Evolutionary conservation across 1,284 basidiomycete genomes (phyloP).

Genomic region (Pascua sp.): DNA sequence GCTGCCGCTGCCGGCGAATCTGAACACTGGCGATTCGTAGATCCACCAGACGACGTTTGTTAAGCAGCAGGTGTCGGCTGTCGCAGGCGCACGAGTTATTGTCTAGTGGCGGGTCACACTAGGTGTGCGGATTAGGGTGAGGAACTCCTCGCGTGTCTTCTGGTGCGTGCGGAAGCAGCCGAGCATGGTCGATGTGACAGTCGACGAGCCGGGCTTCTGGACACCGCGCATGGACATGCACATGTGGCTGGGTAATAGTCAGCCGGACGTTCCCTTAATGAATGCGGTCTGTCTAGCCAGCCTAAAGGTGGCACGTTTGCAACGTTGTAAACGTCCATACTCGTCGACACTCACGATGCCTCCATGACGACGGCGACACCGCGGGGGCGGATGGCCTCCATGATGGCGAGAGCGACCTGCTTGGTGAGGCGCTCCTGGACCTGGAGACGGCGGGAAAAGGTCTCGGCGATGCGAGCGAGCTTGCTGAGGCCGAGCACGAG

Average conservation of each 20-base stretch:
- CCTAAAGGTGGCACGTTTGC: too few species aligned
- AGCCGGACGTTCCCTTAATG: background rate
- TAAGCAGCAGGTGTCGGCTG: background rate
- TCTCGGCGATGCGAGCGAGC: conserved; percentile 94
- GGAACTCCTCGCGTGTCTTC: conserved; percentile 87
- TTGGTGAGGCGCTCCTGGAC: conserved; percentile 97
- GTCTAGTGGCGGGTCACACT: conserved; percentile 34
- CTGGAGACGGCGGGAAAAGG: conserved; percentile 90
- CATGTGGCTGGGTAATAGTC: conserved; percentile 65
- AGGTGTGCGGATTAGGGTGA: conserved; percentile 39
- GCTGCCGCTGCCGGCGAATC: too few species aligned
- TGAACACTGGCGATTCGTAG: background rate
- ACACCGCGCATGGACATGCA: conserved; percentile 99
- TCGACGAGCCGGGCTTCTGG: conserved; percentile 94
- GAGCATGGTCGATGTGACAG: conserved; percentile 98
- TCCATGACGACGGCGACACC: conserved; percentile 99
- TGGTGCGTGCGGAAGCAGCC: conserved; percentile 95
- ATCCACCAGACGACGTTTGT: background rate
- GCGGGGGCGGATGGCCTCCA: conserved; percentile 93
- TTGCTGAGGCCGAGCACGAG: conserved; percentile 96
- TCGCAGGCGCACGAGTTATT: background rate
- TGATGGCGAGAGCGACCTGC: conserved; percentile 93
- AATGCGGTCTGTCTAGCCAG: background rate
- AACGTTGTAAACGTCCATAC: too few species aligned
- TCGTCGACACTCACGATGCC: conserved; percentile 67